Conservation (phyloP, 352 stramenopile genomes). For the Phytophthora hybrid region DNA sequence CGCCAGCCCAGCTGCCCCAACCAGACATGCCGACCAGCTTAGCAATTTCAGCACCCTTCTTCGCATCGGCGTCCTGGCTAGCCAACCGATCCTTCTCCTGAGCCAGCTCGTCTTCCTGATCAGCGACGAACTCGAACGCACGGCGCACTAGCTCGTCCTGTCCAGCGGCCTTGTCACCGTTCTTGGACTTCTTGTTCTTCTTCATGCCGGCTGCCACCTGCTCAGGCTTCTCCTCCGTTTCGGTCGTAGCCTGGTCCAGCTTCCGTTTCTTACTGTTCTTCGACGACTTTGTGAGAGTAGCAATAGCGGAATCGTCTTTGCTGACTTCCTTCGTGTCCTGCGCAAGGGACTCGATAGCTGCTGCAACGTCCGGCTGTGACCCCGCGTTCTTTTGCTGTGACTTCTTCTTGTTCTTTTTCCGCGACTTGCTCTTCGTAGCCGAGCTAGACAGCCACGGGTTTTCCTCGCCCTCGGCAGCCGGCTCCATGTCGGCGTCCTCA, state of each 20-base stretch:
- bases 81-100: conserved; percentile 92
- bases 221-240: conserved; percentile 19
- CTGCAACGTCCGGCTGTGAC: conserved; percentile 50
- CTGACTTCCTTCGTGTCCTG: conserved; percentile 52
- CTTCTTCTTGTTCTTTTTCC: conserved; percentile 75
- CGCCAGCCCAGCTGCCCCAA: conserved; percentile 93
- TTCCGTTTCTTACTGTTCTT: conserved; percentile 61
- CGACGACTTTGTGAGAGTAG: conserved; percentile 27
- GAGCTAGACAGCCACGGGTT: conserved; percentile 75
- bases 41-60: conserved; percentile 81
- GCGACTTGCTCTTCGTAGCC: conserved; percentile 68
- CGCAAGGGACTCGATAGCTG: conserved; percentile 67
- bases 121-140: conserved; percentile 95
- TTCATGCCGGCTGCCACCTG: conserved; percentile 32
- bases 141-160: conserved; percentile 94
- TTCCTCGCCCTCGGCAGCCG: conserved; percentile 48
- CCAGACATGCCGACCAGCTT: conserved; percentile 88
- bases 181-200: conserved; percentile 56
- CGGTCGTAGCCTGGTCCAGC: conserved; percentile 42
- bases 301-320: conserved; percentile 25
- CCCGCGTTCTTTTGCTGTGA: conserved; percentile 49
- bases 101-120: conserved; percentile 94
- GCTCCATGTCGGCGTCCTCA: conserved; percentile 35
- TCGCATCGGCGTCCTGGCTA: conserved; percentile 66
- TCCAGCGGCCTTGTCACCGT: conserved; percentile 54